Base-by-base conservation (phyloP, 345 rosid genomes). In the Orychophragmus violaceus region DNA sequence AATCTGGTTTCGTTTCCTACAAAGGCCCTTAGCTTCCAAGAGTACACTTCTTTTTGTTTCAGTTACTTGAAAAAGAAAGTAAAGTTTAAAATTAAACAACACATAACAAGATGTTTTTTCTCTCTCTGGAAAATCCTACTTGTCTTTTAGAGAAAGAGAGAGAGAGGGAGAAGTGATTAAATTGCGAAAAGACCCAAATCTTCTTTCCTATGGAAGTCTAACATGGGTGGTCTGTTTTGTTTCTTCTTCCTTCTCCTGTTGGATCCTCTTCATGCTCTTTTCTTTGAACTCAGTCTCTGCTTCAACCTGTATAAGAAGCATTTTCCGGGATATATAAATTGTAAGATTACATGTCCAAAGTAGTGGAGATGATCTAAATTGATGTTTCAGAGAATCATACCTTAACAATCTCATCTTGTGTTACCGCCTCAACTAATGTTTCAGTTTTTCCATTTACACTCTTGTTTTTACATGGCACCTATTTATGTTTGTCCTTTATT, bases 111-210 rank as follows among this genome's bases (percentile, higher is more conserved):
- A 71, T 62, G 16, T 53, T 37, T 5, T 45, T 17, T 18, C 9
- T 12, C 32, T 41, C 27, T 16, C 16, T 11, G 14, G n/a, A 25
- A 56, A 56, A 72, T 32, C 60, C 60, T 48, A 48, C 60, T 56
- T 49, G 61, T 54, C 63, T 22, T 19, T 32, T n/a, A n/a, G n/a
- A n/a, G n/a, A n/a, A n/a, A n/a, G 11, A 23, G 44, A 28, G 44
- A 56, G 30, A 7, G 32, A 27, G 35, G 6, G 8, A 5, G 17
- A 69, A 18, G 64, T 24, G 59, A 54, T 81, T 72, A 90, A 12
- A 92, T 78, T 9, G 93, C 83, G 74, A 92, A 87, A 92, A 92
- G 27, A 84, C 88, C 98, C 98, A 92, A 25, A 92, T 79, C 78
- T 82, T 92, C 82, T 83, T 89, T 54, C 87, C 81, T 25, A 92